Evolutionary conservation across 306 rosid genomes (phyloP), one percentile per base, ranked within the genome.

Genomic region (Macrotyloma uniflorum): DNA sequence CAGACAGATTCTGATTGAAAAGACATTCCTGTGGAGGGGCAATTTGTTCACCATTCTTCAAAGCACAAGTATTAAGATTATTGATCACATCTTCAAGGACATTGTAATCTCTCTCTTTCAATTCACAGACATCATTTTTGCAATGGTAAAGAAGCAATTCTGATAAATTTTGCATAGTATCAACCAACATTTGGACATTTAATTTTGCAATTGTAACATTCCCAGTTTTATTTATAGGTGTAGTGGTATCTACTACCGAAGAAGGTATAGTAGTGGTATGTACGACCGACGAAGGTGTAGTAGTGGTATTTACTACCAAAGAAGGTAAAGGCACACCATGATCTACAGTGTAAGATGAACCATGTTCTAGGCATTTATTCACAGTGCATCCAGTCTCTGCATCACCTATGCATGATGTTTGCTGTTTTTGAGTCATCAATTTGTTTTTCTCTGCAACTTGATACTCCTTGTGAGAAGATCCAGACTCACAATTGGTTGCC

Each of bases 61-160:
- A 78, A 65, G 88, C 40, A 76, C 94, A 96, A 22, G 65, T 54
- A 36, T 84, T 79, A 49, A 96, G 90, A 85, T 90, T 91, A 72
- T 58, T 64, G 35, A 93, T 85, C 81, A 85, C 93, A 54, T 80
- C 38, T 75, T 79, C 77, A 77, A 96, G 88, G 70, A 79, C 35
- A 72, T 30, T 80, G 28, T 38, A 63, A 54, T 93, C 91, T 67
- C 67, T 79, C 67, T 87, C 84, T 84, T 83, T 84, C 72, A 93
- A 79, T 64, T 80, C 88, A 78, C 33, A 68, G 22, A 35, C 57
- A 70, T 84, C 83, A 80, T 78, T 84, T 50, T 70, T 67, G 83
- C 89, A 86, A 80, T 90, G 87, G 70, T 19, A 46, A 72, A 91
- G 84, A 81, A 96, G 94, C 77, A 86, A 50, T 19, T 91, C 93